Percentiles rank a stretch among this genome's conserved stretches.
phyloP scores from a whole-genome alignment of 768 basidiomycete genomes.

The Calocybe gangraenosa region DNA sequence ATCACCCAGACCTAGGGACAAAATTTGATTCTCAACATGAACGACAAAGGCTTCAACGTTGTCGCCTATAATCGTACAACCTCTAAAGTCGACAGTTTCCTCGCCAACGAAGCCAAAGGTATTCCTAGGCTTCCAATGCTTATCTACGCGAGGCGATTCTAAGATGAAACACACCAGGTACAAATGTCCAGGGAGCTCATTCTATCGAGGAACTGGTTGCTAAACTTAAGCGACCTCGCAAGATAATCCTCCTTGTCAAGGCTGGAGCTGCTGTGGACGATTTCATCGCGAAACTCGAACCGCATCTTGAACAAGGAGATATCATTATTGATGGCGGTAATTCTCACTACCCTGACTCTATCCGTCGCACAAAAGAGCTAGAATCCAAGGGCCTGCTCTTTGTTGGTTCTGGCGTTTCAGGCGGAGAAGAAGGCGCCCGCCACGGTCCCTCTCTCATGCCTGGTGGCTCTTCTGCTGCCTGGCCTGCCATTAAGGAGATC shows the following conservation, averaged over 20 bases:
- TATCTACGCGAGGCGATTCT: slow-evolving; percentile 17
- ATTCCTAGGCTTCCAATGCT: slow-evolving; percentile 16
- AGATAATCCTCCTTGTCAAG: slow-evolving; percentile 98
- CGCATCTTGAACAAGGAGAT: slow-evolving; percentile 90
- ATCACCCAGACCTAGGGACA: slow-evolving; percentile 60
- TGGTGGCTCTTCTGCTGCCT: slow-evolving; percentile 90
- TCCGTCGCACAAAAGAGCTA: slow-evolving; percentile 90
- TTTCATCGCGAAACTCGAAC: slow-evolving; percentile 88
- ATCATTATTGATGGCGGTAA: slow-evolving; percentile 99
- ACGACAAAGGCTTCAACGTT: slow-evolving; percentile 98
- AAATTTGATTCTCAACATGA: slow-evolving; percentile 98
- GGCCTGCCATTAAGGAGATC: slow-evolving; percentile 96
- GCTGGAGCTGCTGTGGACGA: slow-evolving; percentile 94
- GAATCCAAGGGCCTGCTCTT: slow-evolving; percentile 94
- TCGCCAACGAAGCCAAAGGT: slow-evolving; percentile 98
- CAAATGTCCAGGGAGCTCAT: slow-evolving; percentile 93
- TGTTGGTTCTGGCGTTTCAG: slow-evolving; percentile 98
- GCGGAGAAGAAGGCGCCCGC: slow-evolving; percentile 98
- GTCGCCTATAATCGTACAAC: slow-evolving; percentile 97
- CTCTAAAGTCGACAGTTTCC: slow-evolving; percentile 93
- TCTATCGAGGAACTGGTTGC: slow-evolving; percentile 85
- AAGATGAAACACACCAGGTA: slow-evolving; percentile 50
- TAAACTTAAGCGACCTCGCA: slow-evolving; percentile 93
- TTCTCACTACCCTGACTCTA: slow-evolving; percentile 98
- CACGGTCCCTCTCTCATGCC: slow-evolving; percentile 99